These are phyloP conservation scores for Earliella scabrosa DNA, from an alignment of 1,284 basidiomycete species.

Conservation along the genomic window DNA sequence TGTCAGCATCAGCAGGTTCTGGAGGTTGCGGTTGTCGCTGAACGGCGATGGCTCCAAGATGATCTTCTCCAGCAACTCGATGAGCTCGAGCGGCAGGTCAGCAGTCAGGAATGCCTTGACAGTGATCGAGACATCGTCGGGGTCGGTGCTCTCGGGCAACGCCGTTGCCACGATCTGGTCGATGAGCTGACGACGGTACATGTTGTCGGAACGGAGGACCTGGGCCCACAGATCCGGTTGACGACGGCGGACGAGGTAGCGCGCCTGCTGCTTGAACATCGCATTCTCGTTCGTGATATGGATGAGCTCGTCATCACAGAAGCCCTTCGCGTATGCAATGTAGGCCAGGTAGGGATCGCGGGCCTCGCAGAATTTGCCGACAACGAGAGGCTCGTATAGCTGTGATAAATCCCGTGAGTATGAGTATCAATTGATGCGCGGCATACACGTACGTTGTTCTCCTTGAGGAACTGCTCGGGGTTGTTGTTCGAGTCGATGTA, in stretches of 20 bases:
- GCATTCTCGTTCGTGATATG: constrained; percentile 98
- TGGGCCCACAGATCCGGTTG: constrained; percentile 97
- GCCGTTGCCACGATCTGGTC: constrained; percentile 98
- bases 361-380: constrained; percentile 99
- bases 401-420: constrained; percentile 33
- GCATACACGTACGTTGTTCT: constrained; percentile 82
- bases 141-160: constrained; percentile 96
- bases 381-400: constrained; percentile 95
- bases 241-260: constrained; percentile 97
- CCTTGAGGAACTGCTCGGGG: constrained; percentile 96
- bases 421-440: background rate
- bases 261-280: constrained; percentile 99
- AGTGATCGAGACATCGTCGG: constrained; percentile 97
- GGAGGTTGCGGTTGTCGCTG: constrained; percentile 95
- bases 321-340: constrained; percentile 99
- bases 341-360: constrained; percentile 99
- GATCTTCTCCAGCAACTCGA: constrained; percentile 98
- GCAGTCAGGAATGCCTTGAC: constrained; percentile 99
- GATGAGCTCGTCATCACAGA: constrained; percentile 99
- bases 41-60: constrained; percentile 97
- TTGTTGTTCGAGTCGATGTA: constrained; percentile 99
- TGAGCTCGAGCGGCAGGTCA: constrained; percentile 96
- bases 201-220: constrained; percentile 89
- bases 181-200: constrained; percentile 92
- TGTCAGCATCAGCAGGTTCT: constrained; percentile 94